Evolutionary conservation across 163 green algal species (phyloP).

Genomic region (Chlamydomonas reinhardtii): DNA sequence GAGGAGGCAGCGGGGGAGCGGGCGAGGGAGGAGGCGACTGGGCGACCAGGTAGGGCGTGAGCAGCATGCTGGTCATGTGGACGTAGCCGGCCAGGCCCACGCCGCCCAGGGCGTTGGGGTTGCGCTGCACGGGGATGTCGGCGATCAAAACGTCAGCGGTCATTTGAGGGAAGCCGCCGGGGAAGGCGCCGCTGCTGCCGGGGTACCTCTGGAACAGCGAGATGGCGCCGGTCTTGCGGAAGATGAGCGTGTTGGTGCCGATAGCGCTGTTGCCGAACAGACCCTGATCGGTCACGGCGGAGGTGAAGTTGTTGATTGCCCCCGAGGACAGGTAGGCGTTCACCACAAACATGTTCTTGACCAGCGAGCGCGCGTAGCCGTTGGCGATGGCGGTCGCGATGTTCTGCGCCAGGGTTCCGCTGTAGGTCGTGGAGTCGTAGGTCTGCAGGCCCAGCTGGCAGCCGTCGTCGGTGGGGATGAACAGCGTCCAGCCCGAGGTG

Average conservation of each 20-base stretch:
- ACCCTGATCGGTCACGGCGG: no score
- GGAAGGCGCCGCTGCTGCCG: background rate
- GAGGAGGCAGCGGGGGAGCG: background rate
- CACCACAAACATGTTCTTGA: conserved; percentile 29
- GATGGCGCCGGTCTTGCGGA: conserved; percentile 1
- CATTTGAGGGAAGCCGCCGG: background rate
- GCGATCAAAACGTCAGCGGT: no score
- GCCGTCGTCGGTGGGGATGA: conserved; percentile 31
- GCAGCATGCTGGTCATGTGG: background rate
- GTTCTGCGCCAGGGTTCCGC: no score
- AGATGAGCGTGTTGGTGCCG: background rate
- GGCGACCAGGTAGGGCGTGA: background rate
- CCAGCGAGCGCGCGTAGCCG: background rate
- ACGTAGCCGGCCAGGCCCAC: conserved; percentile 4
- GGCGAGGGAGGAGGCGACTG: conserved; percentile 8
- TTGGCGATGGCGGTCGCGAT: background rate
- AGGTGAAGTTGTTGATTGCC: background rate
- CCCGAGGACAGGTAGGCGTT: background rate
- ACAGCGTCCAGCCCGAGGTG: conserved; percentile 34
- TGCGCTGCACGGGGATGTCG: background rate
- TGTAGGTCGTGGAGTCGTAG: no score
- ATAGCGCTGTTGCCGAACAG: no score
- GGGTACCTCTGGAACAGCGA: background rate
- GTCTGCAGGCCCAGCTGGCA: background rate
- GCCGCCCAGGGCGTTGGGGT: background rate